A percentile compares a stretch with the other conserved stretches of the same genome.
Evolutionary conservation across 805 yeast species (phyloP).

Genomic region (Ogataea nonfermentans): DNA sequence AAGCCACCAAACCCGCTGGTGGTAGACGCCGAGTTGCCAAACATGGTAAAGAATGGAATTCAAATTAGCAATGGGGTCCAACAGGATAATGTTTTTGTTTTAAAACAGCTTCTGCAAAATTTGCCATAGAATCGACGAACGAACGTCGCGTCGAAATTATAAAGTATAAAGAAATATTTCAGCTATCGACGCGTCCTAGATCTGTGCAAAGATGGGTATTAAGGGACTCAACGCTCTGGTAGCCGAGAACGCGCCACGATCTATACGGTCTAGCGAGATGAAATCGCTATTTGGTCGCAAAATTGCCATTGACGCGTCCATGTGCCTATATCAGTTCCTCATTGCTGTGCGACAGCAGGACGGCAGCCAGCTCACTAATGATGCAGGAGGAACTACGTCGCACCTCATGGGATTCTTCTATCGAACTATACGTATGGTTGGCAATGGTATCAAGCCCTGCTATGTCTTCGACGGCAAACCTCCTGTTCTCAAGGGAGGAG

Average conservation of each 20-base stretch:
- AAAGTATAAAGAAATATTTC: not conserved
- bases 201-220: conserved; percentile 33
- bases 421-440: conserved; percentile 85
- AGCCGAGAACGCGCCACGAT: conserved; percentile 84
- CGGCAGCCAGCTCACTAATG: conserved; percentile 89
- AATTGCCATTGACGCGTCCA: conserved; percentile 96
- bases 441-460: conserved; percentile 92
- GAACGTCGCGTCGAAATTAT: conserved; percentile 10
- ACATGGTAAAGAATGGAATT: conserved; percentile 33
- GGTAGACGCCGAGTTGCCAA: conserved; percentile 42
- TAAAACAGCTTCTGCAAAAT: conserved; percentile 5
- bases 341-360: conserved; percentile 97
- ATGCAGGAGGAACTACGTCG: conserved; percentile 87
- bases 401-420: conserved; percentile 97
- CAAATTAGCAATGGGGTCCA: conserved; percentile 6
- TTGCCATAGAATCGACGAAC: conserved; percentile 1
- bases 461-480: conserved; percentile 98
- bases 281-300: conserved; percentile 88
- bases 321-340: conserved; percentile 93
- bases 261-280: conserved; percentile 75
- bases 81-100: conserved; percentile 1
- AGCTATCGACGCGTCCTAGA: conserved; percentile 6
- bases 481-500: conserved; percentile 91
- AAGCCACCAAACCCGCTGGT: conserved; percentile 54
- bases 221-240: conserved; percentile 82